phyloP scores from a whole-genome alignment of 164 flowering plant genomes.

The Chimonanthus praecox region DNA sequence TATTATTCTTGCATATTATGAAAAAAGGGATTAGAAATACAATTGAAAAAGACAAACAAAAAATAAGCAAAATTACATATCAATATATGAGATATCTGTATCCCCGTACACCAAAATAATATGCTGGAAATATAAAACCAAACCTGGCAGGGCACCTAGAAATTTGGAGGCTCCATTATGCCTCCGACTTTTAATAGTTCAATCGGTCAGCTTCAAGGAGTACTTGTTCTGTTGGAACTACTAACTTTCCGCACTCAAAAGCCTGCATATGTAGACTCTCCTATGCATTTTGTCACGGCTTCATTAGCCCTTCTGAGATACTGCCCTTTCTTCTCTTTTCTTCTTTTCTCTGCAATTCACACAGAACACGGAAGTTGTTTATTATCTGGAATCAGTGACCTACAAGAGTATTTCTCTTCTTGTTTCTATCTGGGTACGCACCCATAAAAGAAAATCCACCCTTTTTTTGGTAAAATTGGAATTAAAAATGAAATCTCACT shows the following conservation, averaged over 20 bases:
- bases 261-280: slow-evolving; percentile 28
- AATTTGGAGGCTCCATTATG: neutral
- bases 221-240: neutral
- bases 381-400: neutral
- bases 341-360: slow-evolving; percentile 69
- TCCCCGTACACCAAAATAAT: slow-evolving; percentile 8
- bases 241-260: slow-evolving; percentile 9
- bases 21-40: neutral
- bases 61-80: neutral
- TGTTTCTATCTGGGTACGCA: too few species aligned
- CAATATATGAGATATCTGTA: slow-evolving; percentile 5
- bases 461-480: too few species aligned
- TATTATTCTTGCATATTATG: neutral
- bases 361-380: neutral
- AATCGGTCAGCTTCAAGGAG: neutral
- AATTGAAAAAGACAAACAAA: neutral
- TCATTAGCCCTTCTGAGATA: slow-evolving; percentile 71
- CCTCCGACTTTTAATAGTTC: neutral
- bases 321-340: slow-evolving; percentile 71
- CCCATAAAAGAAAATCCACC: too few species aligned
- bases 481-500: too few species aligned
- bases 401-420: too few species aligned
- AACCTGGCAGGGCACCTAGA: neutral
- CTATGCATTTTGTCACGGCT: slow-evolving; percentile 49
- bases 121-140: slow-evolving; percentile 1